Evolutionary conservation across 2,329 filamentous ascomycete genomes (phyloP), one percentile per base, ranked within the genome.

Genomic region (Drechslerella coelobrocha): DNA sequence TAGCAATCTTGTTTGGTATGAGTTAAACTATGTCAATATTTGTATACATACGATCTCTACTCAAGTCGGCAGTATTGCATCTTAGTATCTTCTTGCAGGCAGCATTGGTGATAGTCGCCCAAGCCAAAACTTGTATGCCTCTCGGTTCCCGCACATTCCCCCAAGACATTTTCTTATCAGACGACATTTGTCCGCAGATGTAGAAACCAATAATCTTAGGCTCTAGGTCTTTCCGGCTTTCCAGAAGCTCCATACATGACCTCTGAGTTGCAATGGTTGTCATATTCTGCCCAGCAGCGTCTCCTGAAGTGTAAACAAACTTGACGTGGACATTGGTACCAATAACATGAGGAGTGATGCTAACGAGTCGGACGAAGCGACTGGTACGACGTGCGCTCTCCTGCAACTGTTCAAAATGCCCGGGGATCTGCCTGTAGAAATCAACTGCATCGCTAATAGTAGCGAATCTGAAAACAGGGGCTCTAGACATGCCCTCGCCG

Each of bases 241-340:
- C 50, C 9, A 72, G 51, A 34, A 76, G 72, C 8, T 72, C 52
- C 37, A 74, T 73, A 29, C 76, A 78, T 7, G 73, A 73, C 4
- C 66, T 31, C n/a, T 77, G 74, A 8, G 75, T 77, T 5, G 76
- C 76, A 21, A 77, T 73, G 2, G 76, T 78, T 8, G 75, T 75
- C 75, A 77, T 77, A 47, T 77, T 78, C 54, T 78, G 77, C 7
- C 76, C 76, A 0, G 75, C 68, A 0, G 77, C 75, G 52, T 77
- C 76, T 7, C 76, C 76, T 31, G 74, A 77, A 21, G 69, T 53
- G 57, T 75, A 77, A 12, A 56, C 43, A 51, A 77, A 74, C 2
- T 73, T 61, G 1, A 77, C 55, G 48, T 77, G 75, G 9, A 77
- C 75, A 29, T 37, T 66, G 12, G 63, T 72, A 2, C 76, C 74